phyloP scores from a whole-genome alignment of 805 yeast species.

The Saturnispora gosingensis region DNA sequence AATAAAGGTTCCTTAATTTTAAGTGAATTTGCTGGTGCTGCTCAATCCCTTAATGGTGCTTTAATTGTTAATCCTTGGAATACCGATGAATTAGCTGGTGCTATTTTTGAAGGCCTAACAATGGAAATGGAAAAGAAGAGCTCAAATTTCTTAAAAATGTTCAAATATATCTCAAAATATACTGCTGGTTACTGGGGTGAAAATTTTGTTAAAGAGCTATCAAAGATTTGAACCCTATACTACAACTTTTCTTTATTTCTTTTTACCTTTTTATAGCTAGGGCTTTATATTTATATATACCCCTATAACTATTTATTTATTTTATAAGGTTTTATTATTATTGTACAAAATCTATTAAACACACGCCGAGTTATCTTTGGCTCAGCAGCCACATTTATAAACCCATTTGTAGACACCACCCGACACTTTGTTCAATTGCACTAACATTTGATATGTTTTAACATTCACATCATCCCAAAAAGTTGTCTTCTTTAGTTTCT shows the following conservation, averaged over 20 bases:
- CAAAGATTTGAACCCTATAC: conserved; percentile 11
- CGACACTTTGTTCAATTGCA: neutral
- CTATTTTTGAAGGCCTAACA: conserved; percentile 80
- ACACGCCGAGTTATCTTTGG: neutral
- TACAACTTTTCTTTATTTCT: neutral
- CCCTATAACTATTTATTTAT: neutral
- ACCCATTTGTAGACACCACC: conserved; percentile 7
- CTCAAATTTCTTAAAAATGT: conserved; percentile 74
- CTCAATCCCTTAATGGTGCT: conserved; percentile 93
- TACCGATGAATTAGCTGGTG: conserved; percentile 82
- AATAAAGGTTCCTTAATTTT: conserved; percentile 79
- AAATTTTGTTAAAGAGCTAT: conserved; percentile 80
- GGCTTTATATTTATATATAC: too few relatives aligned
- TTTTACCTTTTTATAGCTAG: neutral
- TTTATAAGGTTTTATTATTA: neutral
- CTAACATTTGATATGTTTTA: conserved; percentile 1
- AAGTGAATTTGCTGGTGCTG: conserved; percentile 98
- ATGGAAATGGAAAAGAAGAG: conserved; percentile 72
- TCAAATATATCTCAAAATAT: conserved; percentile 81
- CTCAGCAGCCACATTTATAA: conserved; percentile 1
- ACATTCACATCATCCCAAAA: neutral
- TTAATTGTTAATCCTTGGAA: conserved; percentile 97
- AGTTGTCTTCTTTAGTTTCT: neutral
- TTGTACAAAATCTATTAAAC: neutral
- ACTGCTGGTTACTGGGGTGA: conserved; percentile 98